Conservation (phyloP, 352 stramenopile genomes). For the Phytophthora constricta region DNA sequence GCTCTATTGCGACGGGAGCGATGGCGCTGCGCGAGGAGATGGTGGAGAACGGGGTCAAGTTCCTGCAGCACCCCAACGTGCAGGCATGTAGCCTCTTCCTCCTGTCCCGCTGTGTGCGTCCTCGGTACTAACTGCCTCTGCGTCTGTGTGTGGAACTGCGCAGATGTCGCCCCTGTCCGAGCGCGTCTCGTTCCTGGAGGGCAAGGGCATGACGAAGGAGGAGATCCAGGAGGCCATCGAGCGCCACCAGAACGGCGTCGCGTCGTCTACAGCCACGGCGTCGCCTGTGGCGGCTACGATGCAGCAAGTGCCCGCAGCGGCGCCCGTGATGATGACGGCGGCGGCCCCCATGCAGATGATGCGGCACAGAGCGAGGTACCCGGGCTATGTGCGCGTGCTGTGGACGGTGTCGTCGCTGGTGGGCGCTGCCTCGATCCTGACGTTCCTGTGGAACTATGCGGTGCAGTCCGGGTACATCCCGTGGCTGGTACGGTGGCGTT, state of each 20-base stretch:
- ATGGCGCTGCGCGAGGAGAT: constrained; percentile 65
- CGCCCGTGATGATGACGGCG: constrained; percentile 57
- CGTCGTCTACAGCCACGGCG: not conserved
- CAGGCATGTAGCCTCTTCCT: constrained; percentile 44
- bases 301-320: constrained; percentile 27
- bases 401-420: constrained; percentile 79
- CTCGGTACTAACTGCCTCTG: not conserved
- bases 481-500: constrained; percentile 60
- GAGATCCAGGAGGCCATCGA: constrained; percentile 86
- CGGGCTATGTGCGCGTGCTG: constrained; percentile 66
- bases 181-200: constrained; percentile 79
- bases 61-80: constrained; percentile 82
- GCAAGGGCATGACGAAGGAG: constrained; percentile 83
- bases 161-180: constrained; percentile 73
- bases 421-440: constrained; percentile 70
- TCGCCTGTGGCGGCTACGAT: not conserved
- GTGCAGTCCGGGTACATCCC: constrained; percentile 71
- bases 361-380: constrained; percentile 43
- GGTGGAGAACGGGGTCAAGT: constrained; percentile 82
- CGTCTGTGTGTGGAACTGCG: not conserved
- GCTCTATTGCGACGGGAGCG: not conserved
- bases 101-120: not conserved
- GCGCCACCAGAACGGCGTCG: constrained; percentile 49
- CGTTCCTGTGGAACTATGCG: constrained; percentile 81
- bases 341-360: constrained; percentile 58